Evolutionary conservation across 2,329 filamentous ascomycete species (phyloP).

Genomic region (Aspergillus ochraceoroseus): DNA sequence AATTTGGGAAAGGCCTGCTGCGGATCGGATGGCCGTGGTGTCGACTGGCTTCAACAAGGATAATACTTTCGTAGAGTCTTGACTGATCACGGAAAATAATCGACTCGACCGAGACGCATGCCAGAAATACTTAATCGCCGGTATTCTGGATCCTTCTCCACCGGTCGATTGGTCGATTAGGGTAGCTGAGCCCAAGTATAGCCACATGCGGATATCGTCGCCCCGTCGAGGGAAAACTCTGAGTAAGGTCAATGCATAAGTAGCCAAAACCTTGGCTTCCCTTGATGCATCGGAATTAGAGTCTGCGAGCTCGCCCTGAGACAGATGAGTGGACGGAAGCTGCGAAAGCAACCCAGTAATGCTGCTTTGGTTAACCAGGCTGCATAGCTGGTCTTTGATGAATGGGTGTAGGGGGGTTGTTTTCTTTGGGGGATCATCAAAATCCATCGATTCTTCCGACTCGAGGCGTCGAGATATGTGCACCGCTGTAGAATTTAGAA

Average conservation of each 20-base stretch:
- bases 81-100: slow-evolving; percentile 54
- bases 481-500: slow-evolving; percentile 54
- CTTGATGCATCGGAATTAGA: slow-evolving; percentile 42
- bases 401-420: slow-evolving; percentile 46
- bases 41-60: slow-evolving; percentile 50
- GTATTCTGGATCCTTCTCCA: slow-evolving; percentile 43
- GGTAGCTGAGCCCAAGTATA: slow-evolving; percentile 69
- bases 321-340: slow-evolving; percentile 29
- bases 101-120: slow-evolving; percentile 56
- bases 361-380: slow-evolving; percentile 68
- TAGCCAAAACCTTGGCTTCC: slow-evolving; percentile 70
- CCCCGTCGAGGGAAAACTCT: slow-evolving; percentile 75
- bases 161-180: slow-evolving; percentile 34
- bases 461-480: slow-evolving; percentile 52
- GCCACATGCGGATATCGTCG: slow-evolving; percentile 90
- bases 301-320: slow-evolving; percentile 22
- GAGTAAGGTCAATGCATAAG: slow-evolving; percentile 79
- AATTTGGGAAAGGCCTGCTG: slow-evolving; percentile 26
- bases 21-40: slow-evolving; percentile 37
- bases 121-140: slow-evolving; percentile 83
- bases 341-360: slow-evolving; percentile 60
- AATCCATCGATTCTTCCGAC: slow-evolving; percentile 30
- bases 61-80: slow-evolving; percentile 56
- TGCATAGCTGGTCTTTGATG: slow-evolving; percentile 61
- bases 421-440: slow-evolving; percentile 28